These are phyloP conservation scores for Linum usitatissimum DNA, from an alignment of 345 rosid genomes.

Conservation along the genomic window DNA sequence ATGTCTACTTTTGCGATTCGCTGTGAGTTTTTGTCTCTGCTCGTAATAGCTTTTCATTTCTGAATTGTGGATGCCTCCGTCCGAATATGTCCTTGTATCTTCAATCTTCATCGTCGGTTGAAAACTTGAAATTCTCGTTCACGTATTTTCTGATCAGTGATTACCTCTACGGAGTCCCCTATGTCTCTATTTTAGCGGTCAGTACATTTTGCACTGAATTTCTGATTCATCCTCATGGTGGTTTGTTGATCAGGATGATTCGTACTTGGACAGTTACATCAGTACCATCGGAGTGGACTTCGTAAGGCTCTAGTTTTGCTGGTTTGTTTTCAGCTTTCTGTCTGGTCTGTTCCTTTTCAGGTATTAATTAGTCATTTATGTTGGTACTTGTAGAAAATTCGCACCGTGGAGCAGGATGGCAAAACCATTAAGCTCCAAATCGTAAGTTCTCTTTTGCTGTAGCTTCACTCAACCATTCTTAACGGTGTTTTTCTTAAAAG, in stretches of 20 bases:
- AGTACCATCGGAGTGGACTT: slow-evolving; percentile 93
- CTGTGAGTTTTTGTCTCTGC: slow-evolving; percentile 14
- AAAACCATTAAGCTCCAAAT: slow-evolving; percentile 82
- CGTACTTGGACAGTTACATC: slow-evolving; percentile 83
- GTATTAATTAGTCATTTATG: slow-evolving; percentile 3
- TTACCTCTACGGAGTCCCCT: no score
- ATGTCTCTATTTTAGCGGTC: neutral
- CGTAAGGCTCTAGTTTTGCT: slow-evolving; percentile 32
- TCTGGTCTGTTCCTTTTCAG: neutral
- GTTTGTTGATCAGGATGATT: slow-evolving; percentile 55
- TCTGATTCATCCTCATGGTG: neutral
- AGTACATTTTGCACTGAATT: neutral
- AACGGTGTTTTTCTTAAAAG: neutral
- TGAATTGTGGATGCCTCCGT: no score
- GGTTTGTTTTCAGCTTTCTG: neutral
- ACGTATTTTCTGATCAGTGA: no score
- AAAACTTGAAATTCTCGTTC: no score
- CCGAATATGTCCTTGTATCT: no score
- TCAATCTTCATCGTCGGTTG: no score
- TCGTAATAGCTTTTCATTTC: neutral
- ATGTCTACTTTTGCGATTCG: slow-evolving; percentile 25
- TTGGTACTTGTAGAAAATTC: slow-evolving; percentile 45
- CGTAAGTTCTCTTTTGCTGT: slow-evolving; percentile 26
- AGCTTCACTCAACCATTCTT: neutral
- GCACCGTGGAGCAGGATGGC: slow-evolving; percentile 88